Evolutionary conservation across 75 land plant species (phyloP).

Genomic region (Chamaecyparis obtusa): DNA sequence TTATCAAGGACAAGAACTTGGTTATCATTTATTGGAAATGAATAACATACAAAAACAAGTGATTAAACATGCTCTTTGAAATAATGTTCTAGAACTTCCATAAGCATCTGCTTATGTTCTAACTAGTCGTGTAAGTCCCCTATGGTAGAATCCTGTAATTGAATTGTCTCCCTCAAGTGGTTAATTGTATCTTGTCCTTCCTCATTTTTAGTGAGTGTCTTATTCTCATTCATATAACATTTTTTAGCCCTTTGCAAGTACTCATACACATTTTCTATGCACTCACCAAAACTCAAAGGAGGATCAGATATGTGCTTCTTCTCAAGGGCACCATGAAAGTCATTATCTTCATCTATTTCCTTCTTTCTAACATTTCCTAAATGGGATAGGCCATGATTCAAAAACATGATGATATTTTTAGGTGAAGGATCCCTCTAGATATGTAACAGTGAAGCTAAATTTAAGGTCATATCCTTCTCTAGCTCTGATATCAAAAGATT

Average conservation of each 20-base stretch:
- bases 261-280: conserved; percentile 24
- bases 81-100: background rate
- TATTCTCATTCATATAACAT: conserved; percentile 32
- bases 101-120: background rate
- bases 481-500: background rate
- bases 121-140: background rate
- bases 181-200: background rate
- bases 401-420: background rate
- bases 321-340: background rate
- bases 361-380: conserved; percentile 24
- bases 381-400: background rate
- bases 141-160: background rate
- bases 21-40: too few relatives aligned
- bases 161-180: background rate
- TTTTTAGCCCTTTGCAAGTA: conserved; percentile 24
- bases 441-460: too few relatives aligned
- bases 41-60: too few relatives aligned
- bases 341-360: conserved; percentile 26
- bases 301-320: conserved; percentile 32
- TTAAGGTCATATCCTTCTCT: too few relatives aligned
- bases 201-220: background rate
- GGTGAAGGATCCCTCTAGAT: background rate
- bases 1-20: too few relatives aligned
- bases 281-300: conserved; percentile 21
- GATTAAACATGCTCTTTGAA: too few relatives aligned